Conservation (phyloP, 169 alveolate genomes). For the Theileria orientalis region DNA sequence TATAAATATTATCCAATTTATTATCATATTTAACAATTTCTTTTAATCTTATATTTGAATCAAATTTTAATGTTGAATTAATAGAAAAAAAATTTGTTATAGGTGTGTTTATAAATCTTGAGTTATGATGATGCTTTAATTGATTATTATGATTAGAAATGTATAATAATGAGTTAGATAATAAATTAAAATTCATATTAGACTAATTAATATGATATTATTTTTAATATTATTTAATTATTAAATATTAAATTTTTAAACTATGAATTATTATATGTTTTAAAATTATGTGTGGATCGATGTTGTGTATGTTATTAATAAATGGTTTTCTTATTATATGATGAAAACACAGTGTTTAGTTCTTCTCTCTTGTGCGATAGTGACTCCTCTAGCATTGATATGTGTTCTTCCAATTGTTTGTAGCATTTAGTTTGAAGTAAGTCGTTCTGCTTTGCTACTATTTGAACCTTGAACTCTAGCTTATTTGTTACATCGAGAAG, state of each 20-base stretch:
- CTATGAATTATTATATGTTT: not conserved
- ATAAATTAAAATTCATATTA: slow-evolving; percentile 3
- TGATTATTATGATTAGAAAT: no score
- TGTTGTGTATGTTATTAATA: no score
- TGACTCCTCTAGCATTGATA: slow-evolving; percentile 49
- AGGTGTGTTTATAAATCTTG: no score
- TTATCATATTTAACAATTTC: no score
- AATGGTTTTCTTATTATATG: no score
- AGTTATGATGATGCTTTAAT: no score
- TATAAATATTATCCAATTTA: not conserved
- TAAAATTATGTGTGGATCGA: not conserved
- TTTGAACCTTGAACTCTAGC: slow-evolving; percentile 34
- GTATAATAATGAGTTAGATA: not conserved
- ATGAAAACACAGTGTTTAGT: slow-evolving; percentile 24
- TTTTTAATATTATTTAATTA: not conserved
- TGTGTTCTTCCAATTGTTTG: slow-evolving; percentile 43
- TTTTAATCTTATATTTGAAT: no score
- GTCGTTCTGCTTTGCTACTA: slow-evolving; percentile 23
- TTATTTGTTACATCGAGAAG: slow-evolving; percentile 16
- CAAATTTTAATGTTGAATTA: no score
- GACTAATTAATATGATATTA: no score
- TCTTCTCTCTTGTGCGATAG: slow-evolving; percentile 54
- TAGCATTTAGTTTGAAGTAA: slow-evolving; percentile 5
- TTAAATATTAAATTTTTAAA: slow-evolving; percentile 2
- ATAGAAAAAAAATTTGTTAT: no score